phyloP scores from a whole-genome alignment of 1,284 basidiomycete species.

The Porodaedalea pini region DNA sequence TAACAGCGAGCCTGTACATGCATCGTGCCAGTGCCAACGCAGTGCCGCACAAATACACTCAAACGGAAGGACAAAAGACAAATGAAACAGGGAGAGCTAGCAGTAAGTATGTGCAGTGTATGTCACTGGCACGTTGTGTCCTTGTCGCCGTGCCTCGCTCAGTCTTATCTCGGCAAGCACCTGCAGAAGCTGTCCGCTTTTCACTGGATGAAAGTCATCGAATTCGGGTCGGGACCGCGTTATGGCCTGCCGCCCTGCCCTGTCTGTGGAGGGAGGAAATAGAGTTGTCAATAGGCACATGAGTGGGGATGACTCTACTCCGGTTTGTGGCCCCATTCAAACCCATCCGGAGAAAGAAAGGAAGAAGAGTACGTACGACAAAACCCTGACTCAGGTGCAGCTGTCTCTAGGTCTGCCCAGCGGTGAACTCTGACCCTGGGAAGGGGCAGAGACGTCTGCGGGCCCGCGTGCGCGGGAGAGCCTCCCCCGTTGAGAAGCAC shows the following conservation, averaged over 20 bases:
- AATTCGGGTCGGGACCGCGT: constrained; percentile 73
- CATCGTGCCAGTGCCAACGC: neutral
- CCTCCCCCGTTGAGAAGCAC: neutral
- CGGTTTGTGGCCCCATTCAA: too few species aligned
- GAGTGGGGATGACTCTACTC: too few species aligned
- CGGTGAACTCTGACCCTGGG: too few species aligned
- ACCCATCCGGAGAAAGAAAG: too few species aligned
- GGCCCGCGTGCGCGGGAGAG: neutral
- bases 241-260: constrained; percentile 47
- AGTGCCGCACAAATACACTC: constrained; percentile 5
- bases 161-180: constrained; percentile 69
- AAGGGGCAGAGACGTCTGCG: neutral
- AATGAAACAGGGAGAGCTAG: too few species aligned
- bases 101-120: too few species aligned
- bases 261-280: neutral
- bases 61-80: neutral
- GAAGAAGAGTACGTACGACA: too few species aligned
- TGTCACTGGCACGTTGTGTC: constrained; percentile 33
- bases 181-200: too few species aligned
- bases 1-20: neutral
- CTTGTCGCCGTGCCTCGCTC: constrained; percentile 50
- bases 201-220: constrained; percentile 45
- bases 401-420: too few species aligned
- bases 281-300: neutral
- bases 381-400: too few species aligned